Conservation (phyloP, 2,329 filamentous ascomycete species). For the Magnaporthiopsis poae region DNA sequence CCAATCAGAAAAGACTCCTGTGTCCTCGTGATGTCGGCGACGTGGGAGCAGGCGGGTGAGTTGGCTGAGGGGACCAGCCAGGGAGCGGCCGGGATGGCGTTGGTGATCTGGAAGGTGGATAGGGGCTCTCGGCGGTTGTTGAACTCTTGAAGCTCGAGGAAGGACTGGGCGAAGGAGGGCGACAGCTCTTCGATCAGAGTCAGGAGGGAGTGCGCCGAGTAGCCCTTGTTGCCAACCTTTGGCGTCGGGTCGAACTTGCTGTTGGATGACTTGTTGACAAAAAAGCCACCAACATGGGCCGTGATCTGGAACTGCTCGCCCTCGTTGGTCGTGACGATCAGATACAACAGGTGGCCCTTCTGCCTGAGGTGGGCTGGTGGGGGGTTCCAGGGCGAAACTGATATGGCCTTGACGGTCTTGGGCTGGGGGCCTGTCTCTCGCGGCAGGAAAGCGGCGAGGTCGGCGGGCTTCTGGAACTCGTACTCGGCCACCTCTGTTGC, state of each 20-base stretch:
- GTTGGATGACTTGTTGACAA: constrained; percentile 91
- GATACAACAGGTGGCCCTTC: constrained; percentile 84
- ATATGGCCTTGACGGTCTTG: constrained; percentile 82
- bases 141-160: constrained; percentile 69
- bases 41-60: constrained; percentile 58
- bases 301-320: constrained; percentile 93
- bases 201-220: constrained; percentile 75
- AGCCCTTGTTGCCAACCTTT: constrained; percentile 65
- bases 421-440: constrained; percentile 57
- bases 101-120: constrained; percentile 89
- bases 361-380: constrained; percentile 84
- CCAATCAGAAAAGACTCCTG: constrained; percentile 87
- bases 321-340: constrained; percentile 81
- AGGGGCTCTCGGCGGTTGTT: constrained; percentile 80
- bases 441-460: constrained; percentile 63
- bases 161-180: constrained; percentile 68
- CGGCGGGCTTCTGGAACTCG: constrained; percentile 61
- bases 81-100: constrained; percentile 81
- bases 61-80: constrained; percentile 72
- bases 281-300: constrained; percentile 87
- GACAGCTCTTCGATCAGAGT: constrained; percentile 70
- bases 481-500: constrained; percentile 48
- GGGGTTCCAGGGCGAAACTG: constrained; percentile 90
- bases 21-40: constrained; percentile 73
- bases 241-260: constrained; percentile 89